Evolutionary conservation across 352 stramenopile species (phyloP), one percentile per base, ranked within the genome.

Genomic region (Pythium grandisporangium): DNA sequence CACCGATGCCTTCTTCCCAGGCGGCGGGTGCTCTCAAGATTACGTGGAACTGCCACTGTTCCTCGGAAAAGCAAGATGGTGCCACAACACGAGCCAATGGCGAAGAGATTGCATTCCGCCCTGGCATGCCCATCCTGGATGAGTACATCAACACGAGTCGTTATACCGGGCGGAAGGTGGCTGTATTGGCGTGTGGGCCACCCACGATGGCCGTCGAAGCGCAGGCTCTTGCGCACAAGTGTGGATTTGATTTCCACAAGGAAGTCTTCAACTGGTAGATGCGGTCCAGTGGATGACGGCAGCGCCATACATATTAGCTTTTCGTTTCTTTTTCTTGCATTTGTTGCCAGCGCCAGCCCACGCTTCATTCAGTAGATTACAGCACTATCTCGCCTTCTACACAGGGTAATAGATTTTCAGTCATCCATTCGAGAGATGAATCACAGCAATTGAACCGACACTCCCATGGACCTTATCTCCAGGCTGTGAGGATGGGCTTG

Each of bases 261-360:
- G 79, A 92, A 45, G 63, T 87, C 26, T 92, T 92, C 49, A 67
- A 70, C 45, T 89, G 76, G 69, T 92, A 75, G n/a, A n/a, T n/a
- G n/a, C n/a, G n/a, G n/a, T n/a, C n/a, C n/a, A n/a, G n/a, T n/a
- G n/a, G n/a, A n/a, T n/a, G n/a, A n/a, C n/a, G n/a, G n/a, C n/a
- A n/a, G n/a, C n/a, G n/a, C n/a, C n/a, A n/a, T n/a, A n/a, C n/a
- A n/a, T n/a, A n/a, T n/a, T n/a, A n/a, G n/a, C n/a, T n/a, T n/a
- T n/a, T n/a, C n/a, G n/a, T n/a, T n/a, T n/a, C n/a, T n/a, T n/a
- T n/a, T n/a, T n/a, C n/a, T n/a, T n/a, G n/a, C n/a, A n/a, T n/a
- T n/a, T n/a, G n/a, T n/a, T n/a, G n/a, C n/a, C n/a, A n/a, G n/a
- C n/a, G n/a, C n/a, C n/a, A n/a, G n/a, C n/a, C n/a, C n/a, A n/a